These are phyloP conservation scores for Phialemoniopsis sp. DNA, from an alignment of 2,329 filamentous ascomycete genomes.

Conservation along the genomic window DNA sequence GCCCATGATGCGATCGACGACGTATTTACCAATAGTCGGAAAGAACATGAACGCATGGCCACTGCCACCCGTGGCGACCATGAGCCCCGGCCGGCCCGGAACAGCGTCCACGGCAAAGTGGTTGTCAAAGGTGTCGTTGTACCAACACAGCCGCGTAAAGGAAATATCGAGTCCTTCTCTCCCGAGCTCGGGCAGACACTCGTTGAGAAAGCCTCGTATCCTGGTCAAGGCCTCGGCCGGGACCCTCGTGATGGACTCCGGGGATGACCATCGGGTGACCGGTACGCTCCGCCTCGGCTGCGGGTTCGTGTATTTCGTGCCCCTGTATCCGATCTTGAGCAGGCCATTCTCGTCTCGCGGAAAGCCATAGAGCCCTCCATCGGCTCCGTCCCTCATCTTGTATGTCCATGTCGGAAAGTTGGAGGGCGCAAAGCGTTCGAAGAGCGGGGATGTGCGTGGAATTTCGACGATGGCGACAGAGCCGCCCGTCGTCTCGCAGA, in stretches of 20 bases:
- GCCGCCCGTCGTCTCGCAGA: conserved; percentile 44
- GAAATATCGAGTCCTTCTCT: conserved; percentile 27
- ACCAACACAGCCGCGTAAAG: conserved; percentile 26
- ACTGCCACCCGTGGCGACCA: conserved; percentile 11
- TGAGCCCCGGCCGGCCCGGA: conserved; percentile 11
- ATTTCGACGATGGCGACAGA: conserved; percentile 38
- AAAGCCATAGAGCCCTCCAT: conserved; percentile 21
- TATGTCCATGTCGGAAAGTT: conserved; percentile 26
- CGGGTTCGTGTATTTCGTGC: conserved; percentile 32
- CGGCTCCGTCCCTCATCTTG: conserved; percentile 11
- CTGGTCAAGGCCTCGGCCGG: conserved; percentile 13
- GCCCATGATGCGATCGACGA: conserved; percentile 40
- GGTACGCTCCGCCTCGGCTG: conserved; percentile 30
- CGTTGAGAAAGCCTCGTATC: conserved; percentile 26
- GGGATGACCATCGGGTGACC: conserved; percentile 30
- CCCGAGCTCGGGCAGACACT: conserved; percentile 36
- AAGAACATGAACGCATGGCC: conserved; percentile 25
- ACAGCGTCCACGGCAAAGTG: conserved; percentile 27
- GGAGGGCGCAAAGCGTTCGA: conserved; percentile 31
- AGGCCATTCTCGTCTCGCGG: conserved; percentile 14
- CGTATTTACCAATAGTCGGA: conserved; percentile 23
- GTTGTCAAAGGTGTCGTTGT: conserved; percentile 27
- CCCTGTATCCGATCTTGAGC: conserved; percentile 22
- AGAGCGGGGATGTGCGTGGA: conserved; percentile 28
- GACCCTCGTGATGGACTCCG: conserved; percentile 10